Evolutionary conservation across 169 alveolate genomes (phyloP), one percentile per base, ranked within the genome.

Genomic region (Ichthyophthirius multifiliis): DNA sequence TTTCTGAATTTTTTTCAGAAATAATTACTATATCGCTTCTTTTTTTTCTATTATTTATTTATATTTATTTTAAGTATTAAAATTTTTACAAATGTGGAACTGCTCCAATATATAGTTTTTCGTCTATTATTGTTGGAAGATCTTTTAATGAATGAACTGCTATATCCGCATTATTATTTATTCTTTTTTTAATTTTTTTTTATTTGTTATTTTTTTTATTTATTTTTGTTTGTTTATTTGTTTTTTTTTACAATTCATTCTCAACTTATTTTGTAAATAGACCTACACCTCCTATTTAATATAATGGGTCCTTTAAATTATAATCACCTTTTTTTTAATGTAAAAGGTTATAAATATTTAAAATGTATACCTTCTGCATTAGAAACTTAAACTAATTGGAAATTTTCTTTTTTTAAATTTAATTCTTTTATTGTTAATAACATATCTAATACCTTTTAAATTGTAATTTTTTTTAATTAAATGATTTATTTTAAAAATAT

Each of bases 141-240:
- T 89, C 94, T 80, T 89, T 89, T 41, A 89, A 43, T 3, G 89
- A 79, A 73, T 89, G 94, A 32, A 84, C 92, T 15, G 89, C 94
- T 5, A 89, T 71, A 46, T 89, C 87, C 4, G 83, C 84, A 35
- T 74, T 77, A 23, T 75, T 48, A 20, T 83, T 76, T 37, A 89
- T 44, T 41, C 85, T 79, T 34, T 65, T 13, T 45, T 76, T n/a
- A 6, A 1, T 15, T 3, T 10, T 5, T 41, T 34, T 35, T 10
- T 67, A 4, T 37, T 1, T 18, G 18, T 16, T 34, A 12, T 1
- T 9, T 18, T 35, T 6, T 16, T 18, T 18, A 4, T 7, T n/a
- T 16, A 16, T 37, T 16, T 10, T 12, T 13, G 18, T 15, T 12
- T 13, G 18, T 4, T 4, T 64, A 32, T 37, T 12, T 67, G 18